Base-by-base conservation (phyloP, 192 early-diverging fungal genomes). In the Allomyces macrogynus region DNA sequence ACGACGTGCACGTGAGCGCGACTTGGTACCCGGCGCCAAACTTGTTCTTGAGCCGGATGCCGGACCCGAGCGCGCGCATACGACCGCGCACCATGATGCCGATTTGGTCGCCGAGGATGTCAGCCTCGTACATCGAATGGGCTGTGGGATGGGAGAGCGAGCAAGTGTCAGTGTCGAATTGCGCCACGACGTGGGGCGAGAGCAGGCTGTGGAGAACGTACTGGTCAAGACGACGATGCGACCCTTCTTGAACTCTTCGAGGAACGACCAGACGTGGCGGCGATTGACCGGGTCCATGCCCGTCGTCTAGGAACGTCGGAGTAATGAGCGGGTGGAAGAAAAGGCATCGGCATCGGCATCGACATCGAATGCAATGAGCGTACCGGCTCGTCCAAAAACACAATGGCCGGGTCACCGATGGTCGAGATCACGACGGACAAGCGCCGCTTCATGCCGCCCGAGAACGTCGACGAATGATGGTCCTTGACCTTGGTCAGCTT, bases 221-320 rank as follows among this genome's bases (percentile, higher is more conserved):
- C 86, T 88, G 0, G 86, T 87, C 72, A 85, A 69, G 27, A 87
- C 75, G 65, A 88, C 84, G 22, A 86, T 81, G 60, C 86, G 75
- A 27, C 81, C 80, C 60, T 76, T 69, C 72, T 89, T 89, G 71
- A 88, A 89, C 66, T 85, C 80, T 68, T 87, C 85, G 66, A 89
- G 76, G 73, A 89, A 89, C 23, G 67, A 69, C 87, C 87, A 89
- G 0, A 89, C 86, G 67, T 86, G 78, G 22, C 88, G 74, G 60
- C 86, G 79, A 70, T 89, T 88, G 57, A 88, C 80, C 0, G 88
- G 88, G 62, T 89, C 88, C 86, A 89, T 88, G 64, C 87, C 87
- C 61, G 72, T 73, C 5, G 76, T 79, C 26, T 76, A 49, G 9
- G n/a, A 60, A 67, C n/a, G 42, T 18, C 10, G 27, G 24, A 43